Evolutionary conservation across 192 early-diverging fungal genomes (phyloP).

Genomic region (Coemansia sp.): DNA sequence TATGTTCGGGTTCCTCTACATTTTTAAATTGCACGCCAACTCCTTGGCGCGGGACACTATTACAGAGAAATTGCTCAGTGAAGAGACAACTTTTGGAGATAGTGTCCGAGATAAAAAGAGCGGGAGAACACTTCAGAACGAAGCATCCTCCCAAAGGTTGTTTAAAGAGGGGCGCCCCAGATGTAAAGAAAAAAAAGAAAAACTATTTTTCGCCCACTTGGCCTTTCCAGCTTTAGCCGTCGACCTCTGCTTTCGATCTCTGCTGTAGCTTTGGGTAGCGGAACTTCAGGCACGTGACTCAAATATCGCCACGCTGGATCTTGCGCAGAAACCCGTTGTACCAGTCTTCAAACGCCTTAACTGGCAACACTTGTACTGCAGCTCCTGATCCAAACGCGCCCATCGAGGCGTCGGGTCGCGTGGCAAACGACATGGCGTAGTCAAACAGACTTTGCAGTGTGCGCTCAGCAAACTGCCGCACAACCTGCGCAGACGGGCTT

Average conservation of each 20-base stretch:
- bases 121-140: constrained; percentile 35
- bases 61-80: constrained; percentile 2
- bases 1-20: constrained; percentile 29
- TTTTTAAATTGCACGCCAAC: constrained; percentile 33
- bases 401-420: constrained; percentile 59
- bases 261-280: constrained; percentile 2
- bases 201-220: background rate
- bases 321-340: constrained; percentile 76
- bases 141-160: constrained; percentile 14
- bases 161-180: constrained; percentile 3
- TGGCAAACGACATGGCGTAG: constrained; percentile 72
- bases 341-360: constrained; percentile 81
- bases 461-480: constrained; percentile 62
- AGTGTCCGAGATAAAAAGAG: constrained; percentile 12
- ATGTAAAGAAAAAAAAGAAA: constrained; percentile 8
- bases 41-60: constrained; percentile 49
- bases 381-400: constrained; percentile 49
- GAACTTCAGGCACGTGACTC: background rate
- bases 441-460: constrained; percentile 73
- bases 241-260: background rate
- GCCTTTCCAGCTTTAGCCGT: background rate
- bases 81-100: constrained; percentile 6
- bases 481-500: constrained; percentile 39
- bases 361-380: constrained; percentile 58
- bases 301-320: constrained; percentile 68